Evolutionary conservation across 2,329 filamentous ascomycete genomes (phyloP), one percentile per base, ranked within the genome.

Genomic region (Ascochyta viciae-villosae): DNA sequence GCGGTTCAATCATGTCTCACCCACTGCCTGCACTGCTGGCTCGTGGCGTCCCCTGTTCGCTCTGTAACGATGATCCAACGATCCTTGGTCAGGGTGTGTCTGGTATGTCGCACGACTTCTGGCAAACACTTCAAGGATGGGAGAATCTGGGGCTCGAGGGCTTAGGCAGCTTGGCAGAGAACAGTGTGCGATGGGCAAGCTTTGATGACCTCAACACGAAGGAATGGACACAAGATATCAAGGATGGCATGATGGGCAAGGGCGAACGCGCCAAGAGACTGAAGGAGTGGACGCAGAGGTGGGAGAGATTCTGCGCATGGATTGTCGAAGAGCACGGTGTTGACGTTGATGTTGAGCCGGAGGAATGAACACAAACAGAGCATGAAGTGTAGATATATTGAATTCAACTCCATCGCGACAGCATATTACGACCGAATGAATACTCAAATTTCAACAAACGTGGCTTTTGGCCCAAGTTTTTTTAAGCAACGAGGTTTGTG

Each of bases 221-320:
- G 7, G 85, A 88, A 41, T 97, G 93, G 92, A 76, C 82, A 22
- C 82, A 85, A 50, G 90, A 87, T 51, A 83, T 97, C 61, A 88
- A 85, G 55, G 86, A 89, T 60, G 93, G 91, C 0, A 87, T 88
- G 39, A 79, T 89, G 58, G 93, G 92, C 1, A 80, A 81, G 43
- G 87, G 91, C 0, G 65, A 89, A 49, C 89, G 95, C 73, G 90
- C 90, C 0, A 73, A 87, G 73, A 82, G 88, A 60, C 76, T 98
- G 74, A 86, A 87, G 73, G 83, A 93, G 74, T 97, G 93, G 91
- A 84, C 85, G 45, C 78, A 86, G 33, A 86, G 90, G 64, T 98
- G 93, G 87, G 94, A 98, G 80, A 83, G 86, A 69, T 98, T 95
- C 72, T 98, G 93, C 71, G 82, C 92, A 50, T 97, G 92, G 92